phyloP scores from a whole-genome alignment of 2,329 filamentous ascomycete genomes.

The Diplodia corticola region DNA sequence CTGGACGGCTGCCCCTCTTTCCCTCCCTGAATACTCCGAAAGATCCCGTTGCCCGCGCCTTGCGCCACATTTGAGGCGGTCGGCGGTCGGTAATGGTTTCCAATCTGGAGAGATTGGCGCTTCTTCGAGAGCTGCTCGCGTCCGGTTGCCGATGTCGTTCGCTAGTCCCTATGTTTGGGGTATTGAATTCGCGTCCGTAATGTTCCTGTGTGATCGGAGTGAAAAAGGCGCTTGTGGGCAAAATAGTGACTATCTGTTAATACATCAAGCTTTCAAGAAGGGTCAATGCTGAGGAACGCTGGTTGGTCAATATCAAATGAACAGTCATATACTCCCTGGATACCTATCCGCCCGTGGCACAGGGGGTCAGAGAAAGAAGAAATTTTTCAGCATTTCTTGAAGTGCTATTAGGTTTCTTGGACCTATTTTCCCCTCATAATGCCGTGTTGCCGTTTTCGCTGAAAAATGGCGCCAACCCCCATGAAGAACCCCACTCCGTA shows the following conservation, averaged over 20 bases:
- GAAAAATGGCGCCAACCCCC: conserved; percentile 23
- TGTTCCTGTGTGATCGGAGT: neutral
- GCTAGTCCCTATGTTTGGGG: neutral
- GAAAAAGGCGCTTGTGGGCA: neutral
- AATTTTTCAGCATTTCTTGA: conserved; percentile 24
- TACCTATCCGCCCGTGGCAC: conserved; percentile 3
- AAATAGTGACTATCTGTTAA: neutral
- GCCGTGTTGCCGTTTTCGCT: conserved; percentile 25
- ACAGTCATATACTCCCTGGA: neutral
- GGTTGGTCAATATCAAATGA: neutral
- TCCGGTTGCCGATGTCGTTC: neutral
- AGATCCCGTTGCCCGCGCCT: neutral
- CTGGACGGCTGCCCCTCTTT: neutral
- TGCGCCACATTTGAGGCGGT: neutral
- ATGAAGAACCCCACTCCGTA: conserved; percentile 23
- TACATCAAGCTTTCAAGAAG: neutral
- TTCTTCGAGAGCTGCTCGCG: neutral
- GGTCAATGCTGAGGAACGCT: neutral
- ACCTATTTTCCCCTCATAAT: conserved; percentile 23
- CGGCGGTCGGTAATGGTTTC: neutral
- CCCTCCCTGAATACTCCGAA: neutral
- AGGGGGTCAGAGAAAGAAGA: conserved; percentile 19
- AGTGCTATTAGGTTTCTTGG: conserved; percentile 22
- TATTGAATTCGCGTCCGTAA: neutral
- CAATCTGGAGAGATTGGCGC: neutral